Evolutionary conservation across 208 protist species (phyloP), one percentile per base, ranked within the genome.

Genomic region (Acanthamoeba culbertsoni): DNA sequence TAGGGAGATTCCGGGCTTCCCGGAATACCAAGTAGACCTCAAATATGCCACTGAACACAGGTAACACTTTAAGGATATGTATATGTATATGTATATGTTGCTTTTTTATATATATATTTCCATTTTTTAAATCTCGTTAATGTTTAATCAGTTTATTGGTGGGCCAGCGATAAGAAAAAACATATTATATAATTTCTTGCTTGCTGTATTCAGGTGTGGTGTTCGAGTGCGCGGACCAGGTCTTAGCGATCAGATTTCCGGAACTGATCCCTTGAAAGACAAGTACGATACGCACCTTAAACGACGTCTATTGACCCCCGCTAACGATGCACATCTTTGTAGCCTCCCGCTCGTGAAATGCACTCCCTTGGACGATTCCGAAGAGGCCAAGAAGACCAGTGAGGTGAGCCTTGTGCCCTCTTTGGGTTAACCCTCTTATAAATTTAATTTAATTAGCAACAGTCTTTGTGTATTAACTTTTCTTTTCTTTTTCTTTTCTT

Each of bases 1-100:
- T 45, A 95, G 92, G 26, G 88, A 94, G 73, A 51, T 96, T 55
- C 95, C 95, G 37, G 93, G 93, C n/a, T 97, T 97, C 46, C 95
- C 95, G 12, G 55, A 96, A 10, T 82, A 95, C 62, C 26, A 65
- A 46, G 94, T 97, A 1, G 62, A 73, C 57, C 35, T 97, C 28
- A 96, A 97, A 59, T 97, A 97, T 86, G 95, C 96, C 57, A 97
- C 96, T 8, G 96, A 97, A 57, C 96, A 97, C 73, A 37, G 88
- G 88, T 93, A 93, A 26, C 65, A 31, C 31, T n/a, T n/a, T n/a
- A n/a, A n/a, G n/a, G n/a, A n/a, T n/a, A n/a, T n/a, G n/a, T n/a
- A n/a, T n/a, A n/a, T n/a, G n/a, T n/a, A n/a, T n/a, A n/a, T n/a
- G n/a, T n/a, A n/a, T n/a, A n/a, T n/a, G n/a, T n/a, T n/a, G n/a